These are phyloP conservation scores for Tephrocybe sp. DNA, from an alignment of 768 basidiomycete species.

Conservation along the genomic window DNA sequence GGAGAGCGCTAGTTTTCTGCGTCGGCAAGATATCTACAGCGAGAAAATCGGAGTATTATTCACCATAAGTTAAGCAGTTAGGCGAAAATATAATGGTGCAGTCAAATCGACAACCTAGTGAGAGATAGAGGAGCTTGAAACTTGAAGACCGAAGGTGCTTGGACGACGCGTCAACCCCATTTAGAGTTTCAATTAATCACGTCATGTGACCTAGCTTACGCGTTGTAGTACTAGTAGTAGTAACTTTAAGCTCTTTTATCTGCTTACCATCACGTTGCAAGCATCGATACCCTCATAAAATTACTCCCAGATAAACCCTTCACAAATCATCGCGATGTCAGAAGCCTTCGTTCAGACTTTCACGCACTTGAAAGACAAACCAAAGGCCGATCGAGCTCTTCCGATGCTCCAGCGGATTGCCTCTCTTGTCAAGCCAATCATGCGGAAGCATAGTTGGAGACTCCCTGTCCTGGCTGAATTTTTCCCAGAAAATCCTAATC, in stretches of 20 bases:
- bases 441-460: conserved; percentile 82
- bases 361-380: conserved; percentile 68
- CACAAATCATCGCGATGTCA: conserved; percentile 36
- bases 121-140: too few species aligned
- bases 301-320: neutral
- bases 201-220: conserved; percentile 12
- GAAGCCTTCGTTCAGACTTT: conserved; percentile 64
- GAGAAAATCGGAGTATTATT: too few species aligned
- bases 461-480: conserved; percentile 84
- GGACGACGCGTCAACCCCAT: too few species aligned
- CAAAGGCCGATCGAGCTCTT: conserved; percentile 68
- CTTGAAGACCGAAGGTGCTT: too few species aligned
- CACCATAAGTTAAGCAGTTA: too few species aligned
- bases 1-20: too few species aligned
- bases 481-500: conserved; percentile 71
- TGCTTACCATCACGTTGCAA: neutral
- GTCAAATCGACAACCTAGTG: too few species aligned
- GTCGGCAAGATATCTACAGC: too few species aligned
- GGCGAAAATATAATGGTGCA: too few species aligned
- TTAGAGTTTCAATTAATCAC: too few species aligned
- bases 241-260: too few species aligned
- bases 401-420: conserved; percentile 67
- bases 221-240: neutral
- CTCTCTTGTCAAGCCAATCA: conserved; percentile 89
- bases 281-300: neutral